These are phyloP conservation scores for Trichosanthes cucumerina DNA, from an alignment of 306 rosid species.

Conservation along the genomic window DNA sequence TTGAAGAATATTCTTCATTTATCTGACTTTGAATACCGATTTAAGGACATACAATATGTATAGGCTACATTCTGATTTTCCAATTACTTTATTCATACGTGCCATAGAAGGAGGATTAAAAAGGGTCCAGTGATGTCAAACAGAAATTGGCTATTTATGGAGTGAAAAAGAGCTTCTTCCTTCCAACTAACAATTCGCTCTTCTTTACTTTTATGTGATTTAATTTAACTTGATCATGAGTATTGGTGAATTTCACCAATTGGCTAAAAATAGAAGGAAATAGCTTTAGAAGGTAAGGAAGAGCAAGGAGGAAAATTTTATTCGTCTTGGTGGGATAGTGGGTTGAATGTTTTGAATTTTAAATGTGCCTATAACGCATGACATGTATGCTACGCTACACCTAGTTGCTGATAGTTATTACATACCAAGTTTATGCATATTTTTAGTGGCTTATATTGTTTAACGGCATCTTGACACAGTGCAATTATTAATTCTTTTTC, in stretches of 20 bases:
- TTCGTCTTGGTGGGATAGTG: background rate
- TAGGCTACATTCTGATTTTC: background rate
- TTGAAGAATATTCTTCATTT: background rate
- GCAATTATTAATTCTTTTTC: conserved; percentile 16
- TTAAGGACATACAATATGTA: background rate
- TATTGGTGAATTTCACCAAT: background rate
- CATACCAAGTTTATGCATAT: background rate
- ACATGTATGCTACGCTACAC: background rate
- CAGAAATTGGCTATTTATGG: background rate
- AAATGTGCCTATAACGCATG: background rate
- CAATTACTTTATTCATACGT: background rate
- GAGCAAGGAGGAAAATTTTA: background rate
- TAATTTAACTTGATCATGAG: background rate
- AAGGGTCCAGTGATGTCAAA: background rate
- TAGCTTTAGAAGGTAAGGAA: background rate
- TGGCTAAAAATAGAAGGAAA: background rate
- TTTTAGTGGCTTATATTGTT: background rate
- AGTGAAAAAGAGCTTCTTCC: background rate
- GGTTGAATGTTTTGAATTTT: background rate
- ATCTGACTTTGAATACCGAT: background rate
- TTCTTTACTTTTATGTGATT: background rate
- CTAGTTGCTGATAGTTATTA: background rate
- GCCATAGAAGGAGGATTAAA: background rate
- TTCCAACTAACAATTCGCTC: background rate
- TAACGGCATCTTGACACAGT: background rate